A percentile compares a stretch with the other conserved stretches of the same genome.
Conservation (phyloP, 2,329 filamentous ascomycete species). For the Pseudogymnoascus pannorum region DNA sequence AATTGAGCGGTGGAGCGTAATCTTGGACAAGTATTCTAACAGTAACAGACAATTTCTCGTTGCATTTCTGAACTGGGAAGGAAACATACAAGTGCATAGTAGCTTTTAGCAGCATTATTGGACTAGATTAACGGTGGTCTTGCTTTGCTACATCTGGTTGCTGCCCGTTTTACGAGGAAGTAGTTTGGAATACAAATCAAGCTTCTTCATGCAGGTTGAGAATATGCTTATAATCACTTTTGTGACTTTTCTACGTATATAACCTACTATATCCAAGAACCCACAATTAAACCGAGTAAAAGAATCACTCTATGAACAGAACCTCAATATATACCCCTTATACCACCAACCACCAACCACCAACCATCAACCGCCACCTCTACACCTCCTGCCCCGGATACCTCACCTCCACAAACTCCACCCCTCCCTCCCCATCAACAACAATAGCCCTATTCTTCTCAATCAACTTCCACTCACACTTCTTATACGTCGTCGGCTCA, state of each 20-base stretch:
- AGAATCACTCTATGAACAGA: too few relatives aligned
- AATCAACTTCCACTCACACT: constrained; percentile 44
- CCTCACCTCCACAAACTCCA: background rate
- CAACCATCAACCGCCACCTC: background rate
- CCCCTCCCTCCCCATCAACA: constrained; percentile 30
- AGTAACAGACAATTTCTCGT: background rate
- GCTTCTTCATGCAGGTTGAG: background rate
- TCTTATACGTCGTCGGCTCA: constrained; percentile 47
- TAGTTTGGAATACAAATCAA: background rate
- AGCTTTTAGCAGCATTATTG: too few relatives aligned
- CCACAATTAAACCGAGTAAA: background rate
- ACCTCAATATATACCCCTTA: background rate
- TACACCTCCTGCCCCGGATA: background rate
- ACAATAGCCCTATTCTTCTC: constrained; percentile 38
- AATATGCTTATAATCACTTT: background rate
- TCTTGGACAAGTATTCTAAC: background rate
- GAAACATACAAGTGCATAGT: background rate
- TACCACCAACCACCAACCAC: background rate
- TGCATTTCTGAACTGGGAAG: background rate
- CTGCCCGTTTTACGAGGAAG: background rate
- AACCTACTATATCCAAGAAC: background rate
- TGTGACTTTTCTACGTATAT: too few relatives aligned
- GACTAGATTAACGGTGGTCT: background rate
- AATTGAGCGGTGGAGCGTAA: background rate
- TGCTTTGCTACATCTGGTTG: background rate